phyloP scores from a whole-genome alignment of 2,329 filamentous ascomycete species.

The Fusarium staphyleae region DNA sequence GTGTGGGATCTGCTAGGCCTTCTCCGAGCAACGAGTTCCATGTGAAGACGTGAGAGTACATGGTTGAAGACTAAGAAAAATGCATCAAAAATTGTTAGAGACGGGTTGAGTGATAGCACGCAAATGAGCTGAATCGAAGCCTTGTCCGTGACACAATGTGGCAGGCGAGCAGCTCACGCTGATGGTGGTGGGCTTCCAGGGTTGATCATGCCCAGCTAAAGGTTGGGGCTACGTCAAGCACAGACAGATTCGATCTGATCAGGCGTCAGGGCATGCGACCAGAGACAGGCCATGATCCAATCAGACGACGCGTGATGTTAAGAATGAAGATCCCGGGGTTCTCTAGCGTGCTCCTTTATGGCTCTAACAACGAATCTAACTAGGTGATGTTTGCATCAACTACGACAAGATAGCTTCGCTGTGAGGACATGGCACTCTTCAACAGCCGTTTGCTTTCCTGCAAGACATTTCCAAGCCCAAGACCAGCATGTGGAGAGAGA shows the following conservation, averaged over 20 bases:
- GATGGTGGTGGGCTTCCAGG: background rate
- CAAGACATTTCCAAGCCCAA: background rate
- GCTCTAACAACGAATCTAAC: too few relatives aligned
- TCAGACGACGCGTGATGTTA: background rate
- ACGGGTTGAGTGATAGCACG: too few relatives aligned
- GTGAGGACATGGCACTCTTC: too few relatives aligned
- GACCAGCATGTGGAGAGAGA: background rate
- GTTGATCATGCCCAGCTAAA: background rate
- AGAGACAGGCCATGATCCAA: background rate
- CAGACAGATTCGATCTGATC: conserved; percentile 4
- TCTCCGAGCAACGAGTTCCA: conserved; percentile 10
- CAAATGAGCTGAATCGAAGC: background rate
- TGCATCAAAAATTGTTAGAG: too few relatives aligned
- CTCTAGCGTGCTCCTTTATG: background rate
- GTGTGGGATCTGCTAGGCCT: conserved; percentile 53
- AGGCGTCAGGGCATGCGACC: background rate
- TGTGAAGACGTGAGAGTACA: conserved; percentile 5
- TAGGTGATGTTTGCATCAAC: too few relatives aligned
- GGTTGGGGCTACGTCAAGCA: background rate
- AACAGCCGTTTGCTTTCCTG: too few relatives aligned
- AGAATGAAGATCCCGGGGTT: background rate
- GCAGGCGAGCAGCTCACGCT: background rate
- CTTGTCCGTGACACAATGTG: background rate
- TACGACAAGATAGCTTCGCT: too few relatives aligned
- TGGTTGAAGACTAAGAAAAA: too few relatives aligned